phyloP scores from a whole-genome alignment of 257 asterid species.

The Dorcoceras hygrometricum region DNA sequence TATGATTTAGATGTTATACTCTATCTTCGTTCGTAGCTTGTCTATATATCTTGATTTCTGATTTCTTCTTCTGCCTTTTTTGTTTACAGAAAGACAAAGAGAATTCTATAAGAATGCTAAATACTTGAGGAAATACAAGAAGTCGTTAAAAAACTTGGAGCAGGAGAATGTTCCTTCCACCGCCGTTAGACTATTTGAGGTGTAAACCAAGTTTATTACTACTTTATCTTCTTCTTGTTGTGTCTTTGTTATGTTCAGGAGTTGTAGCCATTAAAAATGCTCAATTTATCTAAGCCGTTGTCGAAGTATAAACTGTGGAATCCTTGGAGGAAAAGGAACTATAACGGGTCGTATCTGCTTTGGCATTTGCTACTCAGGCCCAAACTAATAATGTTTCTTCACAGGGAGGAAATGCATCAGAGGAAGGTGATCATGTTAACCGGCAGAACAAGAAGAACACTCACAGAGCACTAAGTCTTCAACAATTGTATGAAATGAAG shows the following conservation, averaged over 20 bases:
- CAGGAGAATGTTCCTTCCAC: conserved; percentile 33
- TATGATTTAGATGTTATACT: conserved; percentile 11
- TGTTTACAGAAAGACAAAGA: conserved; percentile 68
- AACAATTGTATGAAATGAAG: conserved; percentile 58
- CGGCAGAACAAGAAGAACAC: conserved; percentile 33
- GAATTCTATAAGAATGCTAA: conserved; percentile 93
- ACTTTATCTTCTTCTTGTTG: neutral
- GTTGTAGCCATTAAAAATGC: neutral
- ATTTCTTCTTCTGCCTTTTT: conserved; percentile 11
- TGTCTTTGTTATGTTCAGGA: neutral
- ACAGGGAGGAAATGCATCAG: conserved; percentile 38
- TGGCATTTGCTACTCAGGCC: neutral
- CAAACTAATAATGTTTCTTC: conserved; percentile 1
- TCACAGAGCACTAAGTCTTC: conserved; percentile 39
- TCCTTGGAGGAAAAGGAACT: neutral
- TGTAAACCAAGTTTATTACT: conserved; percentile 10
- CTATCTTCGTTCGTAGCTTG: conserved; percentile 1
- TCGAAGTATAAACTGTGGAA: neutral
- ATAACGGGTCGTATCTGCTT: no score
- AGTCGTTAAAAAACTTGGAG: conserved; percentile 42
- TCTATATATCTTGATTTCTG: neutral
- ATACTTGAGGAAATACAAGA: conserved; percentile 60
- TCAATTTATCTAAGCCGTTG: neutral
- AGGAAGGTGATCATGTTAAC: conserved; percentile 24
- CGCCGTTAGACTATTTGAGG: conserved; percentile 38